Percentiles rank a stretch among this genome's conserved stretches.
These are phyloP conservation scores for Bruguiera gymnorhiza DNA, from an alignment of 345 rosid species.

Conservation along the genomic window DNA sequence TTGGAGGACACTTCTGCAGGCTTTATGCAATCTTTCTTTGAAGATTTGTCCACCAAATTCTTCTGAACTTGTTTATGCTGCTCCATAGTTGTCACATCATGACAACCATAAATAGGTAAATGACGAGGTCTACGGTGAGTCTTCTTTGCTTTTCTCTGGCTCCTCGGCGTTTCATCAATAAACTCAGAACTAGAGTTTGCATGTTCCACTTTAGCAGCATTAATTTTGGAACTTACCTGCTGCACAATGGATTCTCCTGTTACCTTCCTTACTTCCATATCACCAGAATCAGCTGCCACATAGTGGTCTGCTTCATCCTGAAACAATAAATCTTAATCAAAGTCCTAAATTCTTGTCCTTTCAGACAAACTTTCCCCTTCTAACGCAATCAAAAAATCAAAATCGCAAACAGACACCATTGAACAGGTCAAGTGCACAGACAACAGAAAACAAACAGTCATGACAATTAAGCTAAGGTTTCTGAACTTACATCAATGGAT, in stretches of 20 bases:
- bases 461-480: conserved; percentile 3
- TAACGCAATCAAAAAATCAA: too few species aligned
- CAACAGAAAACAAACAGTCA: background rate
- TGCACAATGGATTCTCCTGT: conserved; percentile 32
- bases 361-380: too few species aligned
- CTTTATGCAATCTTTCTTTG: conserved; percentile 14
- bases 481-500: conserved; percentile 37
- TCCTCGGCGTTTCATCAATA: conserved; percentile 16
- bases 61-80: conserved; percentile 20
- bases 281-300: conserved; percentile 14
- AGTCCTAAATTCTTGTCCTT: too few species aligned
- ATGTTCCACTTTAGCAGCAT: conserved; percentile 25
- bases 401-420: background rate
- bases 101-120: conserved; percentile 29
- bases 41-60: conserved; percentile 30
- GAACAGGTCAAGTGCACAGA: too few species aligned
- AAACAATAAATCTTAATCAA: background rate
- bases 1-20: conserved; percentile 19
- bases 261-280: conserved; percentile 17
- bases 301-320: conserved; percentile 30
- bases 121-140: conserved; percentile 15
- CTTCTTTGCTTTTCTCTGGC: conserved; percentile 26
- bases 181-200: conserved; percentile 29
- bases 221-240: conserved; percentile 34
- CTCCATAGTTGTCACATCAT: conserved; percentile 23